Percentiles rank a stretch among this genome's conserved stretches.
These are phyloP conservation scores for Cardiospermum halicacabum DNA, from an alignment of 345 rosid species.

Conservation along the genomic window DNA sequence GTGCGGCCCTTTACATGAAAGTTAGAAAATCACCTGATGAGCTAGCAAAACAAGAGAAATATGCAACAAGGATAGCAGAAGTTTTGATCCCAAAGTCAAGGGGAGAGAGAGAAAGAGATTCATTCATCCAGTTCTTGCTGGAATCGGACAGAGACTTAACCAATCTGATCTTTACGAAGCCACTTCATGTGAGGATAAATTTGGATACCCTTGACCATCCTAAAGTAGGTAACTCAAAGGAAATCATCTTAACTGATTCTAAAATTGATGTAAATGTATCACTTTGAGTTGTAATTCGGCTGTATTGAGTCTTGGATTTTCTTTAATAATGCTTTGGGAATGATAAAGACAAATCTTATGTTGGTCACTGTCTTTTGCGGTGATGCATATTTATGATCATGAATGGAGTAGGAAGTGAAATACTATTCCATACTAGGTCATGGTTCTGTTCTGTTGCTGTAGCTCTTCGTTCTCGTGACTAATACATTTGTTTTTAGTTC, in stretches of 20 bases:
- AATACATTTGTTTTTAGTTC: background rate
- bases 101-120: constrained; percentile 32
- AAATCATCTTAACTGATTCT: constrained; percentile 51
- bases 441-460: too few relatives aligned
- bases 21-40: constrained; percentile 35
- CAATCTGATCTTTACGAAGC: constrained; percentile 61
- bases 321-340: background rate
- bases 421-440: too few relatives aligned
- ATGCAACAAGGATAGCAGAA: constrained; percentile 50
- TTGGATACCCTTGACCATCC: constrained; percentile 57
- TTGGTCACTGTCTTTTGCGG: background rate
- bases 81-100: constrained; percentile 37
- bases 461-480: too few relatives aligned
- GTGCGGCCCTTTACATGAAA: constrained; percentile 59
- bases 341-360: constrained; percentile 1
- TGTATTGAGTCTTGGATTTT: background rate
- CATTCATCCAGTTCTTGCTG: constrained; percentile 49
- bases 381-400: background rate
- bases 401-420: too few relatives aligned
- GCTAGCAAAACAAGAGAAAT: constrained; percentile 37
- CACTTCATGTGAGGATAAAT: constrained; percentile 61
- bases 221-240: constrained; percentile 59
- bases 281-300: constrained; percentile 12
- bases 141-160: constrained; percentile 50
- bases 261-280: constrained; percentile 38